A percentile compares a stretch with the other conserved stretches of the same genome.
These are phyloP conservation scores for Flaveria ramosissima DNA, from an alignment of 129 eudicot genomes.

Conservation along the genomic window DNA sequence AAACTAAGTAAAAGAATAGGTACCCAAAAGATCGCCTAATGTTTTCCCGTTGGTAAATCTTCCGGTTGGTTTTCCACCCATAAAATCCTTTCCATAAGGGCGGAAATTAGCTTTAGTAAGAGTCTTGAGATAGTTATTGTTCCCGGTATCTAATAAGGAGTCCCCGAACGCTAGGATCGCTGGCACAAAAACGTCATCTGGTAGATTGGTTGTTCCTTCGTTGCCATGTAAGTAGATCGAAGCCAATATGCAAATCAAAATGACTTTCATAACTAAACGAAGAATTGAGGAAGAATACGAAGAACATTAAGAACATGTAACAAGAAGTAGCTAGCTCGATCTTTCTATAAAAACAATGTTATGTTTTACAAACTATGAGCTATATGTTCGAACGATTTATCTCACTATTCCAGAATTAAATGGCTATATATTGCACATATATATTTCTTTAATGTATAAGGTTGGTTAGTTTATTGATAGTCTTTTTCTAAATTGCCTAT, in stretches of 20 bases:
- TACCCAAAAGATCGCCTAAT: slow-evolving; percentile 63
- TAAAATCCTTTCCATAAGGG: slow-evolving; percentile 73
- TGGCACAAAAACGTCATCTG: slow-evolving; percentile 39
- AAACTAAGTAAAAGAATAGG: neutral
- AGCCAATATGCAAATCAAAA: slow-evolving; percentile 2
- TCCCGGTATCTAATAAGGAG: slow-evolving; percentile 69
- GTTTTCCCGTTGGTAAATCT: slow-evolving; percentile 73
- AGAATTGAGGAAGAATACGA: neutral
- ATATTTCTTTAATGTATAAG: slow-evolving; percentile 12
- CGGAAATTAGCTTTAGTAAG: slow-evolving; percentile 60
- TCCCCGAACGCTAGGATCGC: slow-evolving; percentile 69
- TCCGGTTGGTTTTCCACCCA: slow-evolving; percentile 63
- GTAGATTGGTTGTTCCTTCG: slow-evolving; percentile 29
- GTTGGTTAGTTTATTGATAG: neutral
- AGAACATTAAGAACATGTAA: neutral
- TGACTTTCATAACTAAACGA: slow-evolving; percentile 21
- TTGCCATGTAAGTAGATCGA: slow-evolving; percentile 15
- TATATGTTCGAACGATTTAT: neutral
- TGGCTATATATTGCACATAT: neutral
- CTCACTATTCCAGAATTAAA: neutral
- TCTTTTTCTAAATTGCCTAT: neutral
- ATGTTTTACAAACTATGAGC: slow-evolving; percentile 1
- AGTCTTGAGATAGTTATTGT: slow-evolving; percentile 53
- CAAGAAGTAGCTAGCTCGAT: neutral
- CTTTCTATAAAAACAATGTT: neutral